Conservation (phyloP, 257 asterid genomes). For the Marsdenia floribunda region DNA sequence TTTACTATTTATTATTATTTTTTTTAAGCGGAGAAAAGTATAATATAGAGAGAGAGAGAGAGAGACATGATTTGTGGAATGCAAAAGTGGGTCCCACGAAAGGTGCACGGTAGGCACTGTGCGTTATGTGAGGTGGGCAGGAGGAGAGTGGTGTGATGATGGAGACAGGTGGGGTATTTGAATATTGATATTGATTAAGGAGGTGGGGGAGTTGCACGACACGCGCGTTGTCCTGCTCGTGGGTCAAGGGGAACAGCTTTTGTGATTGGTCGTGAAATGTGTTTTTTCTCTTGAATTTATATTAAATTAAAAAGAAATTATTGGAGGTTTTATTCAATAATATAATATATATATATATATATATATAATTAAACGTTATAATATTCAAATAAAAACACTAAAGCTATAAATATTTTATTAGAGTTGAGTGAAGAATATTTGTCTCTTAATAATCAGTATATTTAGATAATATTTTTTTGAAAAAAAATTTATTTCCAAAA, state of each 20-base stretch:
- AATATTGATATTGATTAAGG: not conserved
- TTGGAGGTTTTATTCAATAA: too few relatives aligned
- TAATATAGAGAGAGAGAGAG: not conserved
- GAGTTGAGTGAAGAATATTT: too few relatives aligned
- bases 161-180: constrained; percentile 11
- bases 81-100: constrained; percentile 36
- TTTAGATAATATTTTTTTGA: too few relatives aligned
- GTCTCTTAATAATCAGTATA: too few relatives aligned
- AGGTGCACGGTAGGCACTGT: constrained; percentile 35
- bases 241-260: not conserved
- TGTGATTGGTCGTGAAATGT: not conserved
- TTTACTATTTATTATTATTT: too few relatives aligned
- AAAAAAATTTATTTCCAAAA: too few relatives aligned
- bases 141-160: constrained; percentile 17
- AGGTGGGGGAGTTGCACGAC: constrained; percentile 13
- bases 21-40: too few relatives aligned
- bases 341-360: too few relatives aligned
- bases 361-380: too few relatives aligned
- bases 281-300: not conserved
- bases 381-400: too few relatives aligned
- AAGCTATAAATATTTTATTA: too few relatives aligned
- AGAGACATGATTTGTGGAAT: constrained; percentile 21
- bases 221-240: not conserved
- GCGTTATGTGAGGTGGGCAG: not conserved
- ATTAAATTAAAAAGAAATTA: too few relatives aligned